These are phyloP conservation scores for Sporothrix brunneoviolacea DNA, from an alignment of 2,329 filamentous ascomycete species.

Conservation along the genomic window DNA sequence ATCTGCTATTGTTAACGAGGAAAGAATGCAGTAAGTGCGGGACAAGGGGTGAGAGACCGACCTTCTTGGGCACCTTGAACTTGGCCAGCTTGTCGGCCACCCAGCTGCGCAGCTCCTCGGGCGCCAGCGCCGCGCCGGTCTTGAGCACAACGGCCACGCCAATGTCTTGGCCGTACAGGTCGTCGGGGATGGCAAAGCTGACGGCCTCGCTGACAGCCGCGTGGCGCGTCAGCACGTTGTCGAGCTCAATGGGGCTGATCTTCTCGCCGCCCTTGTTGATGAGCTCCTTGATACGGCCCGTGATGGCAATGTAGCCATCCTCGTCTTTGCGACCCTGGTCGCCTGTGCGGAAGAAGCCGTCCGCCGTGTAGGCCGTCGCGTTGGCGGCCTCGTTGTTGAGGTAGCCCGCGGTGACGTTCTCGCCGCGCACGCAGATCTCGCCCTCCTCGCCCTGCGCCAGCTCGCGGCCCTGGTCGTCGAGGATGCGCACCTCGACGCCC, in stretches of 20 bases:
- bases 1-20: conserved; percentile 39
- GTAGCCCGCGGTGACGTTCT: conserved; percentile 80
- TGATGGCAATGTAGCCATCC: conserved; percentile 79
- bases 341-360: conserved; percentile 81
- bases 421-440: conserved; percentile 75
- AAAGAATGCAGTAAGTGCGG: neutral
- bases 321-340: conserved; percentile 77
- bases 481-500: conserved; percentile 74
- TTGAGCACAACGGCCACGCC: conserved; percentile 71
- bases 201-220: conserved; percentile 70
- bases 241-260: conserved; percentile 80
- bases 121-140: conserved; percentile 47
- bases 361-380: conserved; percentile 61
- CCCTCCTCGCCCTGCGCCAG: conserved; percentile 63
- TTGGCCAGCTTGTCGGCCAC: conserved; percentile 65
- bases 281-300: conserved; percentile 86
- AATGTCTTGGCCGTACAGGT: conserved; percentile 77
- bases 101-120: conserved; percentile 60
- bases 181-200: conserved; percentile 75
- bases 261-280: conserved; percentile 90
- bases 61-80: conserved; percentile 82
- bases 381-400: conserved; percentile 78
- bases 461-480: conserved; percentile 62
- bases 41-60: conserved; percentile 29
- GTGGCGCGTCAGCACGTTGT: conserved; percentile 73